Conservation (phyloP, 139 green algal species). For the Tetraselmis chui region DNA sequence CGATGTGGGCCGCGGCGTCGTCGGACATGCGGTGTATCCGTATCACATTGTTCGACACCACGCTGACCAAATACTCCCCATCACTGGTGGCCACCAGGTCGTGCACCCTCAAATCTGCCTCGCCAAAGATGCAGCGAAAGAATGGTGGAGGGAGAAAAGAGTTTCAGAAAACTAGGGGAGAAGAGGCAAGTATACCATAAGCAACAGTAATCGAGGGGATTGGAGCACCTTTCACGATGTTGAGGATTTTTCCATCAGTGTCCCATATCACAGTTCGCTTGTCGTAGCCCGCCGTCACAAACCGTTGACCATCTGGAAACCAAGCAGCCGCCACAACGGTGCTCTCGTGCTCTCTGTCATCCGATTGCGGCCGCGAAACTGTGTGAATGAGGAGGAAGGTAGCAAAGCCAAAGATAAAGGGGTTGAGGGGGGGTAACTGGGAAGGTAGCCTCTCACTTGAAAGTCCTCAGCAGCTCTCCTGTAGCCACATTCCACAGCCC, state of each 20-base stretch:
- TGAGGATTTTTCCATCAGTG: neutral
- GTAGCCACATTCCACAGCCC: conserved; percentile 53
- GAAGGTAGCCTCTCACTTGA: no score
- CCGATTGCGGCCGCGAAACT: no score
- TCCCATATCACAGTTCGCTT: conserved; percentile 23
- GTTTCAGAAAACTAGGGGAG: no score
- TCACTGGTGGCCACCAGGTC: conserved; percentile 65
- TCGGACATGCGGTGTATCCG: neutral
- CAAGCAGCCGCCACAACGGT: conserved; percentile 62
- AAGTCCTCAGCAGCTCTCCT: conserved; percentile 30
- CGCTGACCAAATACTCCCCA: conserved; percentile 49
- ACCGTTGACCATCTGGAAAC: conserved; percentile 65
- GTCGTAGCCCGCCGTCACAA: conserved; percentile 66
- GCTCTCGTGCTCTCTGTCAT: conserved; percentile 55
- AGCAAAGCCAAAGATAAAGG: neutral
- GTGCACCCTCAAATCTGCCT: conserved; percentile 46
- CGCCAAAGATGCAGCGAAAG: no score
- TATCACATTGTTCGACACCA: conserved; percentile 46
- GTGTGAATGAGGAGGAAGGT: neutral
- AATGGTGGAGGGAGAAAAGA: no score
- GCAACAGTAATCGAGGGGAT: no score
- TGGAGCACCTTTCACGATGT: neutral
- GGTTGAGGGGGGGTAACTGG: neutral
- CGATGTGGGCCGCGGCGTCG: conserved; percentile 34
- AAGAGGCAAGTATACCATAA: no score